phyloP scores from a whole-genome alignment of 2,329 filamentous ascomycete genomes.

The Diaporthe helianthi region DNA sequence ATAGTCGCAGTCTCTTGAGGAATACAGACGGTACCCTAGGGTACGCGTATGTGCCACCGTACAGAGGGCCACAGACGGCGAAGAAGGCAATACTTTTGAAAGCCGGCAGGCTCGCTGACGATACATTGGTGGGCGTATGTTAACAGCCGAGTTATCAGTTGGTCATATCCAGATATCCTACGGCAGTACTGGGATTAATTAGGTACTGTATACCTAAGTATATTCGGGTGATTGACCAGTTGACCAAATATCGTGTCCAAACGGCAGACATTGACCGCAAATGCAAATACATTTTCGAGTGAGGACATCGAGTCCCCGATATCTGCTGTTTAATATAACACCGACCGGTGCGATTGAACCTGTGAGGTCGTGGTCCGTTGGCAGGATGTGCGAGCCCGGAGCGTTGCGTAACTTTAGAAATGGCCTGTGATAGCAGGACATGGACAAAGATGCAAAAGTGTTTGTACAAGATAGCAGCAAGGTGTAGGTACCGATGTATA shows the following conservation, averaged over 20 bases:
- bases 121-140: no score
- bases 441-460: neutral
- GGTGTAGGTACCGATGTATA: no score
- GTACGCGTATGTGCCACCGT: no score
- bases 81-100: neutral
- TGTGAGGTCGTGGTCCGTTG: neutral
- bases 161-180: neutral
- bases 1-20: slow-evolving; percentile 39
- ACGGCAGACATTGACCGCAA: neutral
- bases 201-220: neutral
- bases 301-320: neutral
- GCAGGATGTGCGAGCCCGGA: neutral
- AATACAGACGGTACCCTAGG: no score
- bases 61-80: no score
- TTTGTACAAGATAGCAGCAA: neutral
- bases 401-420: neutral
- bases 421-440: neutral
- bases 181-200: neutral
- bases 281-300: neutral
- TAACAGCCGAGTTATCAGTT: neutral
- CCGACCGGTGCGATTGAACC: neutral
- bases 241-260: neutral
- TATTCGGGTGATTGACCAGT: neutral
- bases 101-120: neutral
- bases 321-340: neutral